Percentiles rank a stretch among this genome's conserved stretches.
Evolutionary conservation across 1,284 basidiomycete species (phyloP).

Genomic region (Boletus semigastroideus): DNA sequence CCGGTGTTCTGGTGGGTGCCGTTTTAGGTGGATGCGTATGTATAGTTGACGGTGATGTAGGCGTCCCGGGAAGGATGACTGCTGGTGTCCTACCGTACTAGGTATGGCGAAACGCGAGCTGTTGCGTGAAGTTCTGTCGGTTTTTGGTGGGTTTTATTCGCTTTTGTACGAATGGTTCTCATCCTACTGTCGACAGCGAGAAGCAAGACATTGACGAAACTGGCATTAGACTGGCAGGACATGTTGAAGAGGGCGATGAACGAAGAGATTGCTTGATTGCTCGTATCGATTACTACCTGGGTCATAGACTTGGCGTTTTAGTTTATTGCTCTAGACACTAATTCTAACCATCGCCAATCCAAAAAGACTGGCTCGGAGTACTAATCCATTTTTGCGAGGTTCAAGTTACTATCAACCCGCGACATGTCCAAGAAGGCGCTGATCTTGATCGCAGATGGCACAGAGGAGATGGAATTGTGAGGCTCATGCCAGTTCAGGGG

Average conservation of each 20-base stretch:
- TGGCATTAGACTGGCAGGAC: slow-evolving; percentile 80
- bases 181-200: slow-evolving; percentile 45
- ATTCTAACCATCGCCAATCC: too few relatives aligned
- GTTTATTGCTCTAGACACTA: too few relatives aligned
- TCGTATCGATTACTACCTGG: too few relatives aligned
- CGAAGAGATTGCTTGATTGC: slow-evolving; percentile 38
- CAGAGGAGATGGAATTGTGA: slow-evolving; percentile 89
- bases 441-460: slow-evolving; percentile 84
- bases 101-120: slow-evolving; percentile 78
- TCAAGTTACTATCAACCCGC: too few relatives aligned
- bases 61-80: slow-evolving; percentile 63
- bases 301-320: too few relatives aligned
- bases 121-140: slow-evolving; percentile 71
- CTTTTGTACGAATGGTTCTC: not conserved
- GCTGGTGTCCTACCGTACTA: slow-evolving; percentile 65
- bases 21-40: slow-evolving; percentile 3
- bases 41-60: slow-evolving; percentile 39
- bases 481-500: not conserved
- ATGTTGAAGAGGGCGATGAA: slow-evolving; percentile 59
- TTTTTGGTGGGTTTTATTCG: slow-evolving; percentile 58
- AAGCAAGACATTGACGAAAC: slow-evolving; percentile 68
- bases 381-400: too few relatives aligned
- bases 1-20: slow-evolving; percentile 76
- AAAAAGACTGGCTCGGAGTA: too few relatives aligned
- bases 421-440: slow-evolving; percentile 47